These are phyloP conservation scores for Megacollybia marginata DNA, from an alignment of 768 basidiomycete genomes.

Conservation along the genomic window DNA sequence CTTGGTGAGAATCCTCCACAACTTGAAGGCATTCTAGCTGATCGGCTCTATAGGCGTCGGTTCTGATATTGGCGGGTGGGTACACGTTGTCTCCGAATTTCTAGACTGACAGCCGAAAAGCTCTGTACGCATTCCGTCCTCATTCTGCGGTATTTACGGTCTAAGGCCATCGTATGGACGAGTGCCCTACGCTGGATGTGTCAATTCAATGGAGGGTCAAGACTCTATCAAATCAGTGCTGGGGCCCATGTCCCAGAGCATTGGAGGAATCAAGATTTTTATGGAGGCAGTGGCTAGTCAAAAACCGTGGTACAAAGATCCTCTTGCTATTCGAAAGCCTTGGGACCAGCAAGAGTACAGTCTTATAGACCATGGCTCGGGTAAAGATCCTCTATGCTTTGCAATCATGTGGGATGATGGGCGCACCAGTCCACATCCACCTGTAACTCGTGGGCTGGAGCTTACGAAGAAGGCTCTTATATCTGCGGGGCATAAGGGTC, in stretches of 20 bases:
- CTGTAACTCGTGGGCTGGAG: conserved; percentile 53
- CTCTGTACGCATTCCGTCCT: conserved; percentile 64
- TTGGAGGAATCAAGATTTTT: conserved; percentile 60
- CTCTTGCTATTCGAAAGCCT: conserved; percentile 44
- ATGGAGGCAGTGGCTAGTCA: conserved; percentile 52
- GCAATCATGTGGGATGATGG: conserved; percentile 66
- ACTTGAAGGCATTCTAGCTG: background rate
- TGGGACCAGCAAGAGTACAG: conserved; percentile 58
- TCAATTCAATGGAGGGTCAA: conserved; percentile 63
- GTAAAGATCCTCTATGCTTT: conserved; percentile 42
- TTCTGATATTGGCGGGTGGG: conserved; percentile 73
- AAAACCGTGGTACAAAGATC: conserved; percentile 64
- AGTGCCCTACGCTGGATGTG: conserved; percentile 61
- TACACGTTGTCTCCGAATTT: background rate
- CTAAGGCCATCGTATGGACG: conserved; percentile 64
- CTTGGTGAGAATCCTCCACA: conserved; percentile 22
- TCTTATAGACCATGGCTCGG: conserved; percentile 50
- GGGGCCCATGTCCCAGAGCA: conserved; percentile 58
- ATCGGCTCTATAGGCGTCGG: conserved; percentile 45
- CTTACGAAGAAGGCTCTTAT: conserved; percentile 47
- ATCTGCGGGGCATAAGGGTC: conserved; percentile 61
- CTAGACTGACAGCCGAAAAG: conserved; percentile 23
- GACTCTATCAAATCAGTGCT: conserved; percentile 67
- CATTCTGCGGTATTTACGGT: conserved; percentile 64
- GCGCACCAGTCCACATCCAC: conserved; percentile 53